Conservation (phyloP, 345 rosid genomes). For the Excoecaria cochinchinensis region DNA sequence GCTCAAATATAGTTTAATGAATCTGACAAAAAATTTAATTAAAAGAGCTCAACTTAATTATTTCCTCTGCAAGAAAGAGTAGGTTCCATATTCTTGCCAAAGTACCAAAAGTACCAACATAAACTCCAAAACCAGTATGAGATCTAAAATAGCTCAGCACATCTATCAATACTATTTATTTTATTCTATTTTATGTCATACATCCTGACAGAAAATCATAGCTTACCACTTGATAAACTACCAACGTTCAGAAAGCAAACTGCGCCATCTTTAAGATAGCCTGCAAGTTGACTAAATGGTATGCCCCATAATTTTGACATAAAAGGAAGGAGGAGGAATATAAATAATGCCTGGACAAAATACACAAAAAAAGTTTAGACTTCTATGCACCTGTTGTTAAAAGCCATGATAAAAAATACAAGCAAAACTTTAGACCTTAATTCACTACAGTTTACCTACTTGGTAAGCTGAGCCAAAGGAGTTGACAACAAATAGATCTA, state of each 20-base stretch:
- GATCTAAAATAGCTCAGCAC: not conserved
- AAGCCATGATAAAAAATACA: not conserved
- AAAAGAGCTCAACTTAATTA: not conserved
- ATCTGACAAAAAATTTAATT: not conserved
- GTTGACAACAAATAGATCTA: conserved; percentile 87
- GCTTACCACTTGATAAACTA: conserved; percentile 61
- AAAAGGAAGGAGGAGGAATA: conserved; percentile 82
- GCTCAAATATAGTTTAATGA: not conserved
- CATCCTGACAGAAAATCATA: not conserved
- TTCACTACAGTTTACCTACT: conserved; percentile 42
- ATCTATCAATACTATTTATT: not conserved
- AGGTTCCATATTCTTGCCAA: not conserved
- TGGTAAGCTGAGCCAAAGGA: conserved; percentile 89
- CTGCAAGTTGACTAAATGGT: conserved; percentile 82
- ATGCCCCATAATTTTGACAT: conserved; percentile 94
- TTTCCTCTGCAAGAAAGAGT: not conserved
- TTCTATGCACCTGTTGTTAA: conserved; percentile 10
- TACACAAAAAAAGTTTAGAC: conserved; percentile 22
- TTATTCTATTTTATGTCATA: not conserved
- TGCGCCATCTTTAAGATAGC: conserved; percentile 81
- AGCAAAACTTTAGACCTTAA: conserved; percentile 5
- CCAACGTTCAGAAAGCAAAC: conserved; percentile 88
- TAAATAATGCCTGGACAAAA: conserved; percentile 62
- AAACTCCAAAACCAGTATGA: not conserved
- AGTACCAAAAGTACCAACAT: not conserved